Conservation (phyloP, 371 early-diverging fungal species). For the Mucor circinelloides region DNA sequence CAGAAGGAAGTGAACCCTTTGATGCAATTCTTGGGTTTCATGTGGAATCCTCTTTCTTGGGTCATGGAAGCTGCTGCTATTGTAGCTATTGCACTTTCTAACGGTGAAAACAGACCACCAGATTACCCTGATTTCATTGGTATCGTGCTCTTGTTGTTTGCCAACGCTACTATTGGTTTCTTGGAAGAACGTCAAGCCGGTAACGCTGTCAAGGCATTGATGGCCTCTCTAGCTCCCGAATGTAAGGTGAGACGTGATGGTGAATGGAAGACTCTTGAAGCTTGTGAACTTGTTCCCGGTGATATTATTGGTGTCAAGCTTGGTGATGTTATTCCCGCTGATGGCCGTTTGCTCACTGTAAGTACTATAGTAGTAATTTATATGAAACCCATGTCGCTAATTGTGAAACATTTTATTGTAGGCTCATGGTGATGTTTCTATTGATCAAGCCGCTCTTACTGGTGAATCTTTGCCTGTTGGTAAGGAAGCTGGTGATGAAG, state of each 20-base stretch:
- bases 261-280: slow-evolving; percentile 56
- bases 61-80: slow-evolving; percentile 82
- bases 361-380: slow-evolving; percentile 13
- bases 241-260: slow-evolving; percentile 70
- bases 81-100: slow-evolving; percentile 71
- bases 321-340: slow-evolving; percentile 83
- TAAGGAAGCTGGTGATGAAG: slow-evolving; percentile 71
- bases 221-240: slow-evolving; percentile 74
- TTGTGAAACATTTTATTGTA: slow-evolving; percentile 32
- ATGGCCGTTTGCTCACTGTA: slow-evolving; percentile 62
- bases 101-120: slow-evolving; percentile 63
- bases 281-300: slow-evolving; percentile 68
- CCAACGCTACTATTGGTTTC: slow-evolving; percentile 86
- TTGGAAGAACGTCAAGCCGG: slow-evolving; percentile 82
- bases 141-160: slow-evolving; percentile 76
- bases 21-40: slow-evolving; percentile 84
- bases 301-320: slow-evolving; percentile 74
- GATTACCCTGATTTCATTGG: slow-evolving; percentile 87
- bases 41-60: slow-evolving; percentile 81
- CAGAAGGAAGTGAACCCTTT: slow-evolving; percentile 79
- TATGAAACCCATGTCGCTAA: slow-evolving; percentile 16
- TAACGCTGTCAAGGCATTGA: slow-evolving; percentile 76
- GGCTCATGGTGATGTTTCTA: slow-evolving; percentile 54
- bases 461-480: slow-evolving; percentile 80
- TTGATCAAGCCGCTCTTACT: slow-evolving; percentile 85